Base-by-base conservation (phyloP, 768 basidiomycete genomes). In the Termitomyces sp. region DNA sequence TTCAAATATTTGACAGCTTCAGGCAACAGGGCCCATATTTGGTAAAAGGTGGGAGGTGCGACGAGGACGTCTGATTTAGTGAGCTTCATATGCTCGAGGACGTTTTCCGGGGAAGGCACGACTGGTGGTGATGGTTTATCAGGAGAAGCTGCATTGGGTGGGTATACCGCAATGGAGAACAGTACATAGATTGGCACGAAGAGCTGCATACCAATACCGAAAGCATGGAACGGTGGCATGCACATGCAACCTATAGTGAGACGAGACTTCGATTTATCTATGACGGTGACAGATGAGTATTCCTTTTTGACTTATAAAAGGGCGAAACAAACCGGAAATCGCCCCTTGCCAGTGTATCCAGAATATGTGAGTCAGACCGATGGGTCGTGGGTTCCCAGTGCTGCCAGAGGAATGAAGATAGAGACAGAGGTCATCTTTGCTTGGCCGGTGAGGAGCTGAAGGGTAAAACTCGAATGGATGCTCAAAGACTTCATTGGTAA, bases 371-470 rank as follows among this genome's bases (percentile, higher is more conserved):
- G 65, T 70, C 24, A 75, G 68, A 2, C 69, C 64, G 34, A 81
- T 73, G 9, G 75, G 62, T 55, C 77, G 80, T 0, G 76, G 73
- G 24, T 72, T 66, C 2, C 74, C 72, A 0, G 74, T 73, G 49
- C 71, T 74, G 8, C 76, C 75, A 2, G 77, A 77, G 0, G 77
- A 77, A 51, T 77, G 75, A 1, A 78, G 58, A 50, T 72, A 75
- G 10, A 68, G 36, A 50, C 67, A 47, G 5, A 66, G 36, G 47
- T 65, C 59, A 56, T 59, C 33, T 31, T 53, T 36, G 10, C 50
- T 52, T 10, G 62, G 62, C 26, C 62, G 62, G 24, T 34, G 28
- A 18, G 22, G 10, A 12, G 50, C 29, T 46, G 15, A 28, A 16
- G 62, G 62, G 44, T 65, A 65, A 0, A 5, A 16, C 31, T 60